Evolutionary conservation across 2,329 filamentous ascomycete genomes (phyloP).

Genomic region (Nemania sp.): DNA sequence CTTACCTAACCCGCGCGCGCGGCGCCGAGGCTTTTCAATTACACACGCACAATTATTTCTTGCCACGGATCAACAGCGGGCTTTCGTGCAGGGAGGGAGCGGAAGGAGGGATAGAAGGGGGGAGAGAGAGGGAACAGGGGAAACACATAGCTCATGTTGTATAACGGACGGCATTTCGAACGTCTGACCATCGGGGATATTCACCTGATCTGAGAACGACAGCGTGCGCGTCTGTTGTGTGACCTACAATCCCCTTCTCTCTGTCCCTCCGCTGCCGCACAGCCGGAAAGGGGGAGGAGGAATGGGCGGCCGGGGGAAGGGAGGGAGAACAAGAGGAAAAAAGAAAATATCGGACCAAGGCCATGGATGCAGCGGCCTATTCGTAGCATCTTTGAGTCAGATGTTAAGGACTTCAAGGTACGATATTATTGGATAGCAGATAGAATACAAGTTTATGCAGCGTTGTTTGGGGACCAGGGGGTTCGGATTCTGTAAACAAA

Average conservation of each 20-base stretch:
- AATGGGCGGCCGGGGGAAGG: no score
- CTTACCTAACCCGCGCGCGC: no score
- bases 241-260: not conserved
- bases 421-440: no score
- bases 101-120: not conserved
- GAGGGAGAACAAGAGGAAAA: not conserved
- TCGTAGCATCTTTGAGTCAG: no score
- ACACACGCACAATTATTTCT: no score
- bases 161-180: not conserved
- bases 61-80: not conserved
- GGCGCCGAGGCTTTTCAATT: no score
- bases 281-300: not conserved
- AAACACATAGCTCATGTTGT: conserved; percentile 4
- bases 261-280: not conserved
- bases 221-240: not conserved
- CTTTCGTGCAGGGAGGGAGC: not conserved
- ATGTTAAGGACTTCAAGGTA: no score
- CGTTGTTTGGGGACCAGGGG: no score
- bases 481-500: no score
- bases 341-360: no score
- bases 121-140: not conserved
- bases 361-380: no score
- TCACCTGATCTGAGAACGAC: conserved; percentile 8
- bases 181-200: conserved; percentile 14
- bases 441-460: no score